These are phyloP conservation scores for Rubroboletus pulcherrimus DNA, from an alignment of 768 basidiomycete species.

Conservation along the genomic window DNA sequence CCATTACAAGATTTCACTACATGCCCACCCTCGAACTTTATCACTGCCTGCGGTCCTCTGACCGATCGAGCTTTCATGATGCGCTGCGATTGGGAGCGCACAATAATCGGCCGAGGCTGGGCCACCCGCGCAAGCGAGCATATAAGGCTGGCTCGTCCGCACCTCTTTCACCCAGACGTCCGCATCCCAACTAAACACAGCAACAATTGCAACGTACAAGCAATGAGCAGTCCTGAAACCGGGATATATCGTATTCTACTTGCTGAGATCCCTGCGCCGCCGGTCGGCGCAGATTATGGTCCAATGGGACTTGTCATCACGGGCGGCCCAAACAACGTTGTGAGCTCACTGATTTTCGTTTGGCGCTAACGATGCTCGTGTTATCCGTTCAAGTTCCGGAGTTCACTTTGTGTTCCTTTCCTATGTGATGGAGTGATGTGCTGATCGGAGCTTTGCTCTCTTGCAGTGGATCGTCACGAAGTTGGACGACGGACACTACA, in stretches of 20 bases:
- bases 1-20: neutral
- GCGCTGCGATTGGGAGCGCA: neutral
- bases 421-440: neutral
- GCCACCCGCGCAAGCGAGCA: neutral
- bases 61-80: neutral
- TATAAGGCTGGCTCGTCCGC: neutral
- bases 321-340: neutral
- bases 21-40: neutral
- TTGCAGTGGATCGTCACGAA: neutral
- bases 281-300: neutral
- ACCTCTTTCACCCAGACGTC: neutral
- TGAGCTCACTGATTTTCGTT: neutral
- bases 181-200: neutral
- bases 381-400: neutral
- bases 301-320: neutral
- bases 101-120: neutral
- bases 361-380: neutral
- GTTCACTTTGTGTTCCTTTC: neutral
- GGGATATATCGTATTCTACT: neutral
- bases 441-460: neutral
- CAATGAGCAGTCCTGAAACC: neutral
- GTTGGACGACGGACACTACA: neutral
- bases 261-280: neutral
- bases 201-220: neutral
- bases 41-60: neutral